Conservation (phyloP, 257 asterid genomes). For the Solanum acaule region DNA sequence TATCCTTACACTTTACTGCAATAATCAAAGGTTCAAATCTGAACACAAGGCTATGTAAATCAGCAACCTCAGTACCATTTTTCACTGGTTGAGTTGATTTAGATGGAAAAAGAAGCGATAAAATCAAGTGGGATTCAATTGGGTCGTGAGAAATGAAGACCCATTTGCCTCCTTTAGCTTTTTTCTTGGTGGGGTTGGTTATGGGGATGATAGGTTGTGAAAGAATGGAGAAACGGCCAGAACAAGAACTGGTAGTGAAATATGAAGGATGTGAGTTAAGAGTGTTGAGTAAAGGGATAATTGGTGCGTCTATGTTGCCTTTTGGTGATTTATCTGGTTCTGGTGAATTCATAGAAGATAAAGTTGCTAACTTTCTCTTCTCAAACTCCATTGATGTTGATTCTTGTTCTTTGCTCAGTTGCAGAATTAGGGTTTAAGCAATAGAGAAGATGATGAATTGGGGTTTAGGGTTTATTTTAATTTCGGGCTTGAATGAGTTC, state of each 20-base stretch:
- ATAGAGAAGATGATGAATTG: not conserved
- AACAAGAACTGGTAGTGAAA: constrained; percentile 99
- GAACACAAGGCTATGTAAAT: constrained; percentile 34
- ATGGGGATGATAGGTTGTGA: constrained; percentile 42
- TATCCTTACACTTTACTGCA: constrained; percentile 69
- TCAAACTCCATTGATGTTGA: constrained; percentile 49
- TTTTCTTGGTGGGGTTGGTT: constrained; percentile 42
- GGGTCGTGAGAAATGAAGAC: constrained; percentile 74
- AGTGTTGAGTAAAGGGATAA: constrained; percentile 54
- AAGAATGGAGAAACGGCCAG: constrained; percentile 91
- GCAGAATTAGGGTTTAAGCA: not conserved
- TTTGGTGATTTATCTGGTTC: constrained; percentile 90
- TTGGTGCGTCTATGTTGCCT: constrained; percentile 70
- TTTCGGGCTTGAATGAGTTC: not conserved
- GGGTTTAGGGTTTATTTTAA: not conserved
- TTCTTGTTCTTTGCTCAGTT: not conserved
- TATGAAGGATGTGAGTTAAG: constrained; percentile 73
- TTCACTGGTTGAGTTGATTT: not conserved
- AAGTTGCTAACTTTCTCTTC: constrained; percentile 57
- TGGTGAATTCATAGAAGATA: constrained; percentile 58
- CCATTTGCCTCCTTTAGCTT: constrained; percentile 92
- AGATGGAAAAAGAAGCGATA: constrained; percentile 27
- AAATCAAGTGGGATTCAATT: constrained; percentile 32
- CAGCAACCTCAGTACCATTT: not conserved
- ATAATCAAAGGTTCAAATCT: constrained; percentile 89